Base-by-base conservation (phyloP, 371 early-diverging fungal genomes). In the Mucor indicus region DNA sequence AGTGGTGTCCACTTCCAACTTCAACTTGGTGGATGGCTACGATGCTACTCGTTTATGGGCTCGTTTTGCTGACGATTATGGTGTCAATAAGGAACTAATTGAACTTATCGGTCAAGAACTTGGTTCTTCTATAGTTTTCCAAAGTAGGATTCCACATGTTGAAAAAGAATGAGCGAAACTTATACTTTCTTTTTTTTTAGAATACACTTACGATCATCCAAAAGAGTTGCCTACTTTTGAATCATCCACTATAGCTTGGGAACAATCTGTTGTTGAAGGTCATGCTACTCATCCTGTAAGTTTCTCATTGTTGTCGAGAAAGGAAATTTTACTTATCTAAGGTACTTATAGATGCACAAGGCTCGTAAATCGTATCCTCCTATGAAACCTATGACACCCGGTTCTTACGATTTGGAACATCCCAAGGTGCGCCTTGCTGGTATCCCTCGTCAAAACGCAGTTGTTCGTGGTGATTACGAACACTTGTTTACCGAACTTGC, bases 281-380 rank as follows among this genome's bases (percentile, higher is more conserved):
- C 89, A 89, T 47, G 83, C 86, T 15, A 85, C 85, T 0, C 89
- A 89, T 54, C 89, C 89, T 11, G 82, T 82, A 77, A 72, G 70
- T 61, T 19, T 33, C n/a, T n/a, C n/a, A n/a, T n/a, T n/a, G n/a
- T n/a, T n/a, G n/a, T n/a, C 30, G 6, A 12, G 12, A 29, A 29
- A 29, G 6, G 12, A 39, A 53, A 17, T 50, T 41, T 46, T 53
- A 33, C 5, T 33, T 15, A 33, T 13, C n/a, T 11, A 33, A 11
- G 6, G n/a, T 33, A 4, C 35, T 33, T 15, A 4, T 32, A 75
- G 77, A 85, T 87, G 86, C 80, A 85, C 59, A 85, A 82, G 56
- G 70, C 86, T 30, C 71, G 87, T 19, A 74, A 75, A 24, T 75
- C 84, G 11, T 64, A 77, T 32, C 73, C 80, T 11, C 87, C 86